Base-by-base conservation (phyloP, 2,329 filamentous ascomycete genomes). In the Pyrenochaeta sp. region DNA sequence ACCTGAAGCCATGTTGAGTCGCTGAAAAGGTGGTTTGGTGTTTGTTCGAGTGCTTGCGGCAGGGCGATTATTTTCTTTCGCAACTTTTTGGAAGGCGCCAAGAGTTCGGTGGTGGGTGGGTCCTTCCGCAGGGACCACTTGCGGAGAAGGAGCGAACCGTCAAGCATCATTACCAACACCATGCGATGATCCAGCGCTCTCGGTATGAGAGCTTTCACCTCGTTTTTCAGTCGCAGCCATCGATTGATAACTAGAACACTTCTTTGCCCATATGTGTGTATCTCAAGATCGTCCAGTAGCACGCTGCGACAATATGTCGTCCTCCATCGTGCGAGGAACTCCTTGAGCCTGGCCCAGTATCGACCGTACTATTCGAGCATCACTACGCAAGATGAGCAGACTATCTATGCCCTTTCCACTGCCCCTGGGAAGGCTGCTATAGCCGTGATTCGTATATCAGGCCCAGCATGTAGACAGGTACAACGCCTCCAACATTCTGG, bases 361-460 rank as follows among this genome's bases (percentile, higher is more conserved):
- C 63, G 63, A 23, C 31, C 39, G 2, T 57, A 61, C 45, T 64
- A 72, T 49, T 23, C 49, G 14, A 21, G 15, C 9, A 6, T 27
- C 21, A n/a, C 42, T 2, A 37, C 21, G 11, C 29, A 54, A 15
- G 54, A 66, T 7, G 72, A 73, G 11, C 67, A 69, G 14, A 98
- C 94, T 1, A 96, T 99, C 47, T 98, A 96, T 75, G 95, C 95
- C 0, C 79, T 98, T 0, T 97, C 94, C 0, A 96, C 93, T 0
- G 92, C 91, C 0, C 81, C 89, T 10, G 95, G 94, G 1, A 87
- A 87, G 71, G 92, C 92, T 37, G 95, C 92, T 1, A 97, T 99
- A 72, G 94, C 94, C 1, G 88, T 98, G 31, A 87, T 98, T 46
- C 87, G 95, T 12, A 82, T 97, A 21, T 97, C 95, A 4, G 95